Evolutionary conservation across 2,329 filamentous ascomycete species (phyloP), one percentile per base, ranked within the genome.

Genomic region (Microdochium paspali): DNA sequence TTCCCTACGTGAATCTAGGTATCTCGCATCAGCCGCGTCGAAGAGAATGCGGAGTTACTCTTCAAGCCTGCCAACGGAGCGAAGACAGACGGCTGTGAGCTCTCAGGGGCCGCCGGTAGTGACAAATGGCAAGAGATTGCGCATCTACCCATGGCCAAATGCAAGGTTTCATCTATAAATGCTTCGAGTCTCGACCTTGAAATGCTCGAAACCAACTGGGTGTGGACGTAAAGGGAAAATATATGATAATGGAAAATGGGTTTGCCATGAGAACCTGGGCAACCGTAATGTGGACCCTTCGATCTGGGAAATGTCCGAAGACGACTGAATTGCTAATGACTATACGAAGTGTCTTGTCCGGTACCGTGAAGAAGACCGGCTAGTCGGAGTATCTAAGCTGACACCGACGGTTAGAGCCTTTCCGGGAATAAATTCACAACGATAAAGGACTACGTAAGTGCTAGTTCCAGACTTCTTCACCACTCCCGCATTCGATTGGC

Each of bases 101-200:
- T 6, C 10, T 18, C 31, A 15, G 31, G 31, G 10, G 31, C 6
- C 31, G 31, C n/a, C n/a, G 45, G 24, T 45, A 48, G 47, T 35
- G 51, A 55, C 47, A 56, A 46, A 26, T 61, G 56, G 54, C 58
- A 61, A 47, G 49, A 55, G 45, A 55, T 60, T 47, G 50, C 57
- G 12, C 52, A 54, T 44, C 45, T 56, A 28, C 54, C 58, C 20
- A 44, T 61, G n/a, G 60, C 58, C 30, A 54, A 59, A 44, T 57
- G 57, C 44, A 60, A 58, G 48, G 54, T 61, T 47, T 61, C 58
- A 43, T 61, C 56, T 39, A 35, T 61, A 24, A 46, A 51, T 45
- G 55, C 48, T 31, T 52, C 45, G 20, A 44, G 58, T 44, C 47
- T 46, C 42, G 51, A 57, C 30, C 54, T 60, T 45, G 50, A 58